These are phyloP conservation scores for Skeletonema grethae DNA, from an alignment of 108 stramenopile species.

Conservation along the genomic window DNA sequence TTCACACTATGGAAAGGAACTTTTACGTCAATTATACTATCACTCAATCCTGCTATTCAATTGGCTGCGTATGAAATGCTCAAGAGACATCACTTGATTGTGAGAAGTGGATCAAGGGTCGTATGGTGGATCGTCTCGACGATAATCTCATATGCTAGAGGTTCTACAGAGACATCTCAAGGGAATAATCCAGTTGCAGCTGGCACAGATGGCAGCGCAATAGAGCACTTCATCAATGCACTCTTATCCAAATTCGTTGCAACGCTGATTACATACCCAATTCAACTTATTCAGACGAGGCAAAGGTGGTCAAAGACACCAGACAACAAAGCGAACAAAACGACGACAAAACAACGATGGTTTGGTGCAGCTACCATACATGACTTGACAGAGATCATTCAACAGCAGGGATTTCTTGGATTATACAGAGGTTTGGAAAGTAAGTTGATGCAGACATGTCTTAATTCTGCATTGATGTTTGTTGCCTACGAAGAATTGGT, in stretches of 20 bases:
- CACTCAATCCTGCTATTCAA: conserved; percentile 72
- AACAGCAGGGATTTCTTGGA: conserved; percentile 42
- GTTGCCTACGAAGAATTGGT: conserved; percentile 59
- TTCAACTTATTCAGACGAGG: conserved; percentile 60
- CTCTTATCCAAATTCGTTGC: conserved; percentile 60
- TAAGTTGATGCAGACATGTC: conserved; percentile 63
- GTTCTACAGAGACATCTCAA: neutral
- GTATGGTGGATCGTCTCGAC: neutral
- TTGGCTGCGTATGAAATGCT: conserved; percentile 63
- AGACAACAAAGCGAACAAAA: neutral
- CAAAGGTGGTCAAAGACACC: conserved; percentile 33
- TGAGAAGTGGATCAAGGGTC: neutral
- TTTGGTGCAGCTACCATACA: conserved; percentile 4
- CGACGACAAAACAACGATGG: neutral
- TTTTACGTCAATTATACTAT: conserved; percentile 55
- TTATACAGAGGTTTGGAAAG: conserved; percentile 63
- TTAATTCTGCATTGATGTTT: conserved; percentile 57
- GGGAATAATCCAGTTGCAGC: neutral
- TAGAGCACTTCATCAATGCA: conserved; percentile 58
- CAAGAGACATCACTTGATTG: conserved; percentile 41
- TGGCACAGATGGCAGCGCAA: neutral
- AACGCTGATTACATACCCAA: conserved; percentile 61
- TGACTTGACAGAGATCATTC: conserved; percentile 26
- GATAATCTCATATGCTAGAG: neutral
- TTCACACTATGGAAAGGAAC: conserved; percentile 56